Evolutionary conservation across 202 grass and related monocot species (phyloP), one percentile per base, ranked within the genome.

Genomic region (Musa balbisiana): DNA sequence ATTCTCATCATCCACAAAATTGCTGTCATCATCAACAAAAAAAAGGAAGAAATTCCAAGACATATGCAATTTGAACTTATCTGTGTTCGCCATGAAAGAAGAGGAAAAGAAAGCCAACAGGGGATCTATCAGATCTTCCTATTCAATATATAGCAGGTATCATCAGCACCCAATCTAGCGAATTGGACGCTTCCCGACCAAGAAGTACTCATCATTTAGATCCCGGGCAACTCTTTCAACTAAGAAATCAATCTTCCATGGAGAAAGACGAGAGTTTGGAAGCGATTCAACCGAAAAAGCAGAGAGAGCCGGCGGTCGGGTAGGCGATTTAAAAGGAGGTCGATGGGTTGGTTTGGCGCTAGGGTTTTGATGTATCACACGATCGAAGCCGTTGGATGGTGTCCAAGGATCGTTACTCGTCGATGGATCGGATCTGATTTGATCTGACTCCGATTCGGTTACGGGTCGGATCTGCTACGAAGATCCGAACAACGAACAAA

Each of bases 71-170:
- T 43, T 43, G 4, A 43, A 43, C 33, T 43, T 1, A 43, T 8
- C 33, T 43, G 33, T 43, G 5, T 43, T 43, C 33, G 33, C 33
- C 33, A 43, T 43, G 33, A 43, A 43, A 43, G 33, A 43, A 43
- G 33, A 43, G 33, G 33, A 43, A 43, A 43, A 43, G 27, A 69
- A n/a, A 0, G 16, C 15, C 0, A 20, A 21, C 6, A 5, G 49
- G 25, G 25, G n/a, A 68, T 33, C 76, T 49, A 79, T 79, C 76
- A 79, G 76, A 55, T 79, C 76, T 79, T 79, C 76, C 76, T 79
- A 79, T 79, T 49, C 64, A 79, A 70, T 43, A 22, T 3, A 55
- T 68, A 69, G 25, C 20, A 10, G 22, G 11, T 10, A 71, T 71
- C 77, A 79, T 71, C 53, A 43, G 43, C 65, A 62, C 27, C 66